A percentile compares a stretch with the other conserved stretches of the same genome.
phyloP scores from a whole-genome alignment of 1,284 basidiomycete genomes.

The Tremellales sp. region DNA sequence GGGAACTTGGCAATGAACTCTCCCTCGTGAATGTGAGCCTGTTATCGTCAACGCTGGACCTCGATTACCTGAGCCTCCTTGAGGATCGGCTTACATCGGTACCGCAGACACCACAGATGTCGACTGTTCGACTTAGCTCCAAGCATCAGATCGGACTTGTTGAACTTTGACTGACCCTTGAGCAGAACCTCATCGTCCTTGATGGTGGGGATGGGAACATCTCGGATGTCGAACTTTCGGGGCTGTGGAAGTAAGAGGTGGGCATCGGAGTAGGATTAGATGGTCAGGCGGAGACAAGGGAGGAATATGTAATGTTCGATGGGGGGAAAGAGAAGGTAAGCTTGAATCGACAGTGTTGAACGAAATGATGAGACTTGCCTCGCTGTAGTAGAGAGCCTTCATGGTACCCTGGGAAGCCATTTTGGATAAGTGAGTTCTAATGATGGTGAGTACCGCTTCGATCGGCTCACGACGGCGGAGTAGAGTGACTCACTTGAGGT shows the following conservation, averaged over 20 bases:
- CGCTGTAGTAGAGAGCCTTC: slow-evolving; percentile 41
- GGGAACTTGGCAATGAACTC: slow-evolving; percentile 75
- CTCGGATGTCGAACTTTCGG: slow-evolving; percentile 59
- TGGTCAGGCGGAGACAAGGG: background rate
- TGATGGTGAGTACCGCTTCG: too few species aligned
- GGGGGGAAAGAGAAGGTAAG: background rate
- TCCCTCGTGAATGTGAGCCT: slow-evolving; percentile 66
- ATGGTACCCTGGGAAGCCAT: slow-evolving; percentile 30
- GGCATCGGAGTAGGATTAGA: background rate
- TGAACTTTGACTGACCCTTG: slow-evolving; percentile 54
- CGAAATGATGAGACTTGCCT: slow-evolving; percentile 19
- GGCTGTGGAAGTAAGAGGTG: too few species aligned
- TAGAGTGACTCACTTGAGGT: too few species aligned
- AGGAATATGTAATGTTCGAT: background rate
- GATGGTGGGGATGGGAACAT: slow-evolving; percentile 60
- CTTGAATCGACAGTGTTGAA: background rate
- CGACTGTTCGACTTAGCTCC: slow-evolving; percentile 26
- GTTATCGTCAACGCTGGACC: too few species aligned
- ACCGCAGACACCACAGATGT: slow-evolving; percentile 62
- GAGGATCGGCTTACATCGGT: too few species aligned
- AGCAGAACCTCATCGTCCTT: slow-evolving; percentile 64
- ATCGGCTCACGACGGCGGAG: too few species aligned
- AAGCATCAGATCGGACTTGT: background rate
- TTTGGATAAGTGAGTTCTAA: too few species aligned
- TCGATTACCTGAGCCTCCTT: too few species aligned